Percentiles rank a stretch among this genome's conserved stretches.
phyloP scores from a whole-genome alignment of 2,329 filamentous ascomycete species.

The Xenoacremonium recifei region DNA sequence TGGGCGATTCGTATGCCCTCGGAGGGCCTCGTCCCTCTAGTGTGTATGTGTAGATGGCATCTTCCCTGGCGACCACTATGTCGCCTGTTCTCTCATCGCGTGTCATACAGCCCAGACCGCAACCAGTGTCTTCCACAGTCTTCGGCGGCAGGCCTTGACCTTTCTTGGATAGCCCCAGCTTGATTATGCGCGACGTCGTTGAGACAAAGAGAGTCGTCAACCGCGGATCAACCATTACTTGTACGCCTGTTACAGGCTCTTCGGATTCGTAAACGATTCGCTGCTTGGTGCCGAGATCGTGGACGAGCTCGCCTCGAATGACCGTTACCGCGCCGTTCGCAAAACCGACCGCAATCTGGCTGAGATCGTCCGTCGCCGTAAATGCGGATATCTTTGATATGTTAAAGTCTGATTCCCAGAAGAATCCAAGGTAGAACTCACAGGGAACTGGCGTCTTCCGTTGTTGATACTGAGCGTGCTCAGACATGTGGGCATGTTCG shows the following conservation, averaged over 20 bases:
- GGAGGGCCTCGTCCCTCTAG: constrained; percentile 81
- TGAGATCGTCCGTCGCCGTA: constrained; percentile 80
- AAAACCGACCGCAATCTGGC: constrained; percentile 92
- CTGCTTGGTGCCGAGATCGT: constrained; percentile 92
- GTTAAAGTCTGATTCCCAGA: neutral
- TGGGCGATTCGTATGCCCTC: constrained; percentile 87
- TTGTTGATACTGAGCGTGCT: constrained; percentile 86
- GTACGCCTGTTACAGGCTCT: constrained; percentile 90
- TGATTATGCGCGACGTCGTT: constrained; percentile 84
- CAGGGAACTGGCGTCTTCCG: constrained; percentile 89
- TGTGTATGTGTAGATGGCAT: constrained; percentile 94
- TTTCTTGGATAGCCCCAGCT: constrained; percentile 80
- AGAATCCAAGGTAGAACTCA: constrained; percentile 34
- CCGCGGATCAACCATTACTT: constrained; percentile 62
- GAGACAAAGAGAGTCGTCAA: constrained; percentile 84
- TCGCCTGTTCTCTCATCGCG: constrained; percentile 77
- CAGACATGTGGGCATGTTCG: constrained; percentile 81
- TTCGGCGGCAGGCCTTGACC: constrained; percentile 88
- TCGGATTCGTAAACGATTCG: constrained; percentile 95
- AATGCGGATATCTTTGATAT: constrained; percentile 74
- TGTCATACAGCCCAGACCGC: constrained; percentile 93
- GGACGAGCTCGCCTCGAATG: constrained; percentile 88
- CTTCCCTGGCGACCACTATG: constrained; percentile 87
- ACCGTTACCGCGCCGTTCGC: constrained; percentile 93
- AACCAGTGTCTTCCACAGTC: constrained; percentile 85